A percentile compares a stretch with the other conserved stretches of the same genome.
phyloP scores from a whole-genome alignment of 345 rosid species.

The Pugionium cornutum region DNA sequence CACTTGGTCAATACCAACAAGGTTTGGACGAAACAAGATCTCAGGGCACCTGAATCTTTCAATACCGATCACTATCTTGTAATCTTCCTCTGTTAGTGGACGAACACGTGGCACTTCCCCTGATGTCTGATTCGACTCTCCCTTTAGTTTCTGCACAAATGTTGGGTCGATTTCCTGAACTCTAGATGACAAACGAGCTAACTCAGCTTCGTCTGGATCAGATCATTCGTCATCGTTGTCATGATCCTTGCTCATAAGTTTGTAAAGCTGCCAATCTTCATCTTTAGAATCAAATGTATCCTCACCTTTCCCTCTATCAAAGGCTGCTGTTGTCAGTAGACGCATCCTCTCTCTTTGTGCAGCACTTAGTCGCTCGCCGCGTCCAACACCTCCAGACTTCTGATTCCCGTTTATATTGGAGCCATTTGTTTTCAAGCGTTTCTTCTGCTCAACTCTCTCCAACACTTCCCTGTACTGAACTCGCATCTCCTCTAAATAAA shows the following conservation, averaged over 20 bases:
- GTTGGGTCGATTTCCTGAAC: conserved; percentile 85
- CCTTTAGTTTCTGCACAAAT: conserved; percentile 65
- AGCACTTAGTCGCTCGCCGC: conserved; percentile 95
- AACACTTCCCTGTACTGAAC: conserved; percentile 69
- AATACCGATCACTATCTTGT: conserved; percentile 70
- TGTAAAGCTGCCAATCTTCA: conserved; percentile 98
- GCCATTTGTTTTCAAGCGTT: conserved; percentile 84
- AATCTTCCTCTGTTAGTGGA: conserved; percentile 84
- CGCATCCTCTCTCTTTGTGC: conserved; percentile 97
- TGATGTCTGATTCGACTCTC: conserved; percentile 51
- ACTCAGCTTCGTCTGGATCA: conserved; percentile 76
- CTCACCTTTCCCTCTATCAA: conserved; percentile 96
- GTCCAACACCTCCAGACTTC: conserved; percentile 72
- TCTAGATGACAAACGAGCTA: conserved; percentile 67
- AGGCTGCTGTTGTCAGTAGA: conserved; percentile 90
- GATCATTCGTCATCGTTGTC: conserved; percentile 73
- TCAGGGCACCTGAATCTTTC: conserved; percentile 93
- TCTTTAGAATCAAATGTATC: conserved; percentile 90
- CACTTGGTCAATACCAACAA: conserved; percentile 79
- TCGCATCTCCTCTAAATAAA: conserved; percentile 72
- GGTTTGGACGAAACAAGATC: conserved; percentile 74
- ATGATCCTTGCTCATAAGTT: conserved; percentile 84
- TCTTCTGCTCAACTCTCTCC: conserved; percentile 83
- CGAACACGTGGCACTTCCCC: conserved; percentile 60
- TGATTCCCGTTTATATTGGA: conserved; percentile 67